Evolutionary conservation across 257 asterid species (phyloP), one percentile per base, ranked within the genome.

Genomic region (Plantago major): DNA sequence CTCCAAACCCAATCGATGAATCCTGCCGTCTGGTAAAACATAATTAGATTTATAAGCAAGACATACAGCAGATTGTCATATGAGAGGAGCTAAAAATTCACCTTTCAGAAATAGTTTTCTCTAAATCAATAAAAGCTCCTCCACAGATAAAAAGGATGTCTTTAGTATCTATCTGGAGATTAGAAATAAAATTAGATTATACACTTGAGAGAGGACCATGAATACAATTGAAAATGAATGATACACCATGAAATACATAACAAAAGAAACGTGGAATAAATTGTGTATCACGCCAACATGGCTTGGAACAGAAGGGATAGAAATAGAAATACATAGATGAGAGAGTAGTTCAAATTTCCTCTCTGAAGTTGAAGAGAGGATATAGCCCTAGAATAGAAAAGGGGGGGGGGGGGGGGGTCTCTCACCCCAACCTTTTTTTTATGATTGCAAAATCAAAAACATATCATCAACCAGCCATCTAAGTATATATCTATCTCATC

Each of bases 1-100:
- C 95, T 67, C 97, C 96, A 74, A 90, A 90, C 64, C 97, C 97
- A 60, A 90, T 90, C 45, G 97, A 90, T 6, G 95, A 87, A 79
- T 90, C 96, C 78, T 90, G 95, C 70, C 93, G 88, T 74, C 97
- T 90, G 81, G 69, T 48, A 65, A 76, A 58, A 64, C 55, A 63
- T 38, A 64, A 38, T 58, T 40, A 55, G 51, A 65, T 60, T 13
- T 4, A 11, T 47, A 17, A 42, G 47, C 54, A 51, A 59, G 46
- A 26, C 53, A 71, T 54, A 52, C 56, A 71, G 58, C 46, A 57
- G 19, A 57, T 62, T 13, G 33, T 12, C 33, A 38, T 43, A 49
- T 19, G 56, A 50, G 55, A 48, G 58, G 59, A 65, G 26, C 61
- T 30, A 61, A 58, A 53, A 63, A 54, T 58, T 75, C 79, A 87